Percentiles rank a stretch among this genome's conserved stretches.
phyloP scores from a whole-genome alignment of 129 eudicot species.

The Lonicera japonica region DNA sequence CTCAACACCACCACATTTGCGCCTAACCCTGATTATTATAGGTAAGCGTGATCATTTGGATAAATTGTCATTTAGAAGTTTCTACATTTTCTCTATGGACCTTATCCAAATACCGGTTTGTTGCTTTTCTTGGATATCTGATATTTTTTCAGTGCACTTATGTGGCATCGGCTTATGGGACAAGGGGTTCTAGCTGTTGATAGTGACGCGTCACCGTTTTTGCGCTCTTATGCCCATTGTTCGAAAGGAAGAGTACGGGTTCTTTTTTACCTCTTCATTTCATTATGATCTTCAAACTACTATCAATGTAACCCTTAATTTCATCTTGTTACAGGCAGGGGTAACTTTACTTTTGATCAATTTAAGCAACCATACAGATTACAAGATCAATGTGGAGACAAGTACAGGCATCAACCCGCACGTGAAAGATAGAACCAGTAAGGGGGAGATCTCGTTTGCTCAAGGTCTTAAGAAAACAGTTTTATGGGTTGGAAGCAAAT shows the following conservation, averaged over 20 bases:
- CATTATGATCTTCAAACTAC: no score
- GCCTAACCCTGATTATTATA: slow-evolving; percentile 92
- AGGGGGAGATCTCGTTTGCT: slow-evolving; percentile 19
- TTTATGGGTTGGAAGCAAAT: slow-evolving; percentile 81
- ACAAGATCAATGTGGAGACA: slow-evolving; percentile 37
- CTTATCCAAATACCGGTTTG: not conserved
- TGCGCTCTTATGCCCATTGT: slow-evolving; percentile 92
- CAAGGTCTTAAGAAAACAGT: slow-evolving; percentile 55
- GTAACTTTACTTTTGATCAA: slow-evolving; percentile 84
- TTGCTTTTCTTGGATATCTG: slow-evolving; percentile 15
- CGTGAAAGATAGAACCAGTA: slow-evolving; percentile 11
- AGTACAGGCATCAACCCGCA: slow-evolving; percentile 21
- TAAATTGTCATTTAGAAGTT: not conserved
- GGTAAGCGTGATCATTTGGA: slow-evolving; percentile 32
- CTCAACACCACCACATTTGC: slow-evolving; percentile 52
- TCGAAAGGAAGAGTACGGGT: slow-evolving; percentile 72
- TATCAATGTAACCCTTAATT: not conserved
- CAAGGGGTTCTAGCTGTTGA: slow-evolving; percentile 67
- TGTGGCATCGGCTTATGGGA: slow-evolving; percentile 92
- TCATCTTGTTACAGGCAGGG: slow-evolving; percentile 49
- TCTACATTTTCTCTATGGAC: not conserved
- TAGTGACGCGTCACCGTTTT: slow-evolving; percentile 54
- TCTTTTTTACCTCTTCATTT: slow-evolving; percentile 4
- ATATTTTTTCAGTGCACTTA: slow-evolving; percentile 62
- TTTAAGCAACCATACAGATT: slow-evolving; percentile 67